A percentile compares a stretch with the other conserved stretches of the same genome.
phyloP scores from a whole-genome alignment of 1,284 basidiomycete genomes.

The Boletus mariae region DNA sequence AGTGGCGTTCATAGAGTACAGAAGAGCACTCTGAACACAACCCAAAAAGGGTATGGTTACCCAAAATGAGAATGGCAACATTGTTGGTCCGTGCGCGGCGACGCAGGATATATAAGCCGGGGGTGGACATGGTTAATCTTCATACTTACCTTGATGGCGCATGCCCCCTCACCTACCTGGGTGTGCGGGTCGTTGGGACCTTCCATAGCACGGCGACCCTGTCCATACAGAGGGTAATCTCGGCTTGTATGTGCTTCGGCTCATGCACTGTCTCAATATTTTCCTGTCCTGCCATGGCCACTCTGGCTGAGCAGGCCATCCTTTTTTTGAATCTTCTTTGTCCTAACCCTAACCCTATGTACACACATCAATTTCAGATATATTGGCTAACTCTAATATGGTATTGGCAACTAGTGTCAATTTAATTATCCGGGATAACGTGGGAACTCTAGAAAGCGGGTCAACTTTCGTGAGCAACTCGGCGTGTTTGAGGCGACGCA shows the following conservation, averaged over 20 bases:
- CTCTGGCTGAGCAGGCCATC: constrained; percentile 36
- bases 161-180: constrained; percentile 38
- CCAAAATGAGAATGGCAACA: neutral
- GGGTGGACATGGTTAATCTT: constrained; percentile 24
- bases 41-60: neutral
- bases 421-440: constrained; percentile 21
- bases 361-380: neutral
- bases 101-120: constrained; percentile 20
- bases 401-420: too few species aligned
- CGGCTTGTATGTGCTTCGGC: constrained; percentile 21
- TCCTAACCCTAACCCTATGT: constrained; percentile 43
- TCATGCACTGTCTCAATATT: constrained; percentile 60
- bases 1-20: constrained; percentile 84
- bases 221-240: constrained; percentile 33
- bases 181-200: constrained; percentile 42
- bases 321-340: constrained; percentile 13
- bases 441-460: constrained; percentile 12
- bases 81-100: constrained; percentile 13
- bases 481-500: neutral
- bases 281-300: constrained; percentile 54
- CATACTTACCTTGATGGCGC: constrained; percentile 39
- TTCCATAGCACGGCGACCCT: constrained; percentile 53
- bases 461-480: too few species aligned
- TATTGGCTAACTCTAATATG: too few species aligned
- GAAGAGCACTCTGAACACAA: constrained; percentile 47